Evolutionary conservation across 192 early-diverging fungal genomes (phyloP).

Genomic region (Umbelopsis isabellina): DNA sequence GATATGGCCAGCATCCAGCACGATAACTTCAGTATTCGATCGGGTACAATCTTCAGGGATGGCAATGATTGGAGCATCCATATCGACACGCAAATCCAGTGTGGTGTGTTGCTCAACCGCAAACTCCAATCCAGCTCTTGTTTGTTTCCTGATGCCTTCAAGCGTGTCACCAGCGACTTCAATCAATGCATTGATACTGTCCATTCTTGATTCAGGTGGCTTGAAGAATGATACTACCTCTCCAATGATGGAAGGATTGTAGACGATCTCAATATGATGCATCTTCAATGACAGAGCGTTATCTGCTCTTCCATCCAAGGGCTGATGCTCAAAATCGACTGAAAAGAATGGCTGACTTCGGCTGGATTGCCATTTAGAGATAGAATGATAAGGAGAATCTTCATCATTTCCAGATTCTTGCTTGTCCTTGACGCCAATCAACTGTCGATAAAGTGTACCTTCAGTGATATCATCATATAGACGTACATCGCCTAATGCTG

Average conservation of each 20-base stretch:
- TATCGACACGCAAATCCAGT: slow-evolving; percentile 89
- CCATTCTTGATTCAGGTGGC: slow-evolving; percentile 73
- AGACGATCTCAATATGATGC: slow-evolving; percentile 88
- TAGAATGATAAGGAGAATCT: neutral
- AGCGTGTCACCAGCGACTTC: slow-evolving; percentile 84
- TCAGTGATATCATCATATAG: slow-evolving; percentile 66
- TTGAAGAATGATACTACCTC: slow-evolving; percentile 83
- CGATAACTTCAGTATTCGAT: slow-evolving; percentile 68
- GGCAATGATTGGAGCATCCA: slow-evolving; percentile 95
- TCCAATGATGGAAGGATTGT: slow-evolving; percentile 78
- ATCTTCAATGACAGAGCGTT: slow-evolving; percentile 82
- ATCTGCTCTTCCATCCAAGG: slow-evolving; percentile 88
- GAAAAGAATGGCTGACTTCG: slow-evolving; percentile 67
- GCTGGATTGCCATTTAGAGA: slow-evolving; percentile 9
- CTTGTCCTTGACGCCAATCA: slow-evolving; percentile 58
- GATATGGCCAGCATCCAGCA: slow-evolving; percentile 93
- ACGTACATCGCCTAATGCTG: slow-evolving; percentile 64
- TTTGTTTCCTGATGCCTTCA: slow-evolving; percentile 86
- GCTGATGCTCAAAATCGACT: slow-evolving; percentile 82
- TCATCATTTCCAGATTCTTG: slow-evolving; percentile 16
- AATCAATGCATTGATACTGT: slow-evolving; percentile 75
- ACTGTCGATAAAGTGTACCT: slow-evolving; percentile 55
- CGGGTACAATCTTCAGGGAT: slow-evolving; percentile 73
- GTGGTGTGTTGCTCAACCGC: slow-evolving; percentile 90
- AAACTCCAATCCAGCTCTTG: slow-evolving; percentile 79